Evolutionary conservation across 768 basidiomycete genomes (phyloP), one percentile per base, ranked within the genome.

Genomic region (Phylloporus arenicola): DNA sequence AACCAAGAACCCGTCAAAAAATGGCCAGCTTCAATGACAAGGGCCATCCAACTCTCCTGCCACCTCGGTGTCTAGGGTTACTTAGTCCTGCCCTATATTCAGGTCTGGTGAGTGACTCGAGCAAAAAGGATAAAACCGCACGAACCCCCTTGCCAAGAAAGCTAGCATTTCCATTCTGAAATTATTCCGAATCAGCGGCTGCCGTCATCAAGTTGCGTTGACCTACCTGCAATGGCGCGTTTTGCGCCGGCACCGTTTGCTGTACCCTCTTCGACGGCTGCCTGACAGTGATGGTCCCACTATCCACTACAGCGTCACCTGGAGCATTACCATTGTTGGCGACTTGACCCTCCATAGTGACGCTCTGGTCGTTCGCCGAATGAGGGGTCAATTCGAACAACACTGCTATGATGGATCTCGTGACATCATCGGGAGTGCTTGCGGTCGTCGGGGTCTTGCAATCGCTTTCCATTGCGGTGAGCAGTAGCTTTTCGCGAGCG

Each of bases 401-500:
- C 7, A 68, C 60, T 7, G 53, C 58, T 7, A 75, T 59, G 22
- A 75, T 62, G 0, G 35, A 39, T 4, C 52, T 51, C 20, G 72
- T 47, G 5, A 61, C 50, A 0, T 62, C 66, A 12, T 67, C 64
- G 0, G 62, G 61, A 0, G 65, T 56, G 3, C 60, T 56, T 0
- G 67, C 64, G 1, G 56, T 57, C 0, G 60, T 65, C 0, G 72
- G 71, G 0, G 62, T 63, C 16, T 51, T 59, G 30, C 47, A 53
- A 2, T 71, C 70, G 1, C 43, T 57, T 17, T 60, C 58, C 4
- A 62, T 55, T 3, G 75, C 67, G 6, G 74, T 65, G 24, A 72
- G 72, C 43, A 56, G 60, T 9, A 59, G 61, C 16, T 64, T 65
- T 52, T 86, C 85, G 1, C 84, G 74, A 3, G 78, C 79, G 1